Evolutionary conservation across 2,329 filamentous ascomycete genomes (phyloP).

Genomic region (Cercospora sp.): DNA sequence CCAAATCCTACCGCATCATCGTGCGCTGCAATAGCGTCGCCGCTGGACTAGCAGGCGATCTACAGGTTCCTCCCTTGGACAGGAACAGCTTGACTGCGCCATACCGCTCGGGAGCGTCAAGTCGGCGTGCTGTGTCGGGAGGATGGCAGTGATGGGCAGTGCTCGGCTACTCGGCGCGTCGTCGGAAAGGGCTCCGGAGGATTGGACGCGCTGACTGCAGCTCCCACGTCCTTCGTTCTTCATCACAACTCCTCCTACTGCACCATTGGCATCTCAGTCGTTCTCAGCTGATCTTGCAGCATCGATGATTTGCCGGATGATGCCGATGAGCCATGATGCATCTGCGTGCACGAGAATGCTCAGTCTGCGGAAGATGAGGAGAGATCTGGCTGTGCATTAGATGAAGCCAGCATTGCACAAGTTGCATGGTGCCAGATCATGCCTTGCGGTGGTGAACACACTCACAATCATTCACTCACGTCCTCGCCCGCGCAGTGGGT

Average conservation of each 20-base stretch:
- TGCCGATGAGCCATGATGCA: no score
- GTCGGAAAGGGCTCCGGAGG: neutral
- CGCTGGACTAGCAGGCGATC: neutral
- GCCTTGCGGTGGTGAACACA: no score
- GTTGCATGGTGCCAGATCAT: no score
- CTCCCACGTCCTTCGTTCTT: neutral
- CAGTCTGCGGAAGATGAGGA: no score
- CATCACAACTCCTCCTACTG: no score
- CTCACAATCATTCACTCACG: neutral
- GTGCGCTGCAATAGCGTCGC: neutral
- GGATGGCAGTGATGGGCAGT: neutral
- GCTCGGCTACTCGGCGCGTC: neutral
- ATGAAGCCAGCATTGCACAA: no score
- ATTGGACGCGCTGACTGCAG: neutral
- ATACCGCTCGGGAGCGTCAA: neutral
- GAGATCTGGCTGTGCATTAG: no score
- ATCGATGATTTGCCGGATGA: no score
- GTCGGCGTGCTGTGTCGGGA: neutral
- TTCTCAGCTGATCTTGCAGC: no score
- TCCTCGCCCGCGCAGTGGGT: neutral
- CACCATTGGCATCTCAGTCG: no score
- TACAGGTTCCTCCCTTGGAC: neutral
- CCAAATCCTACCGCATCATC: neutral
- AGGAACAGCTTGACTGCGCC: neutral
- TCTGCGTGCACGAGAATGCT: no score